These are phyloP conservation scores for Trichosanthes truncata DNA, from an alignment of 306 rosid species.

Conservation along the genomic window DNA sequence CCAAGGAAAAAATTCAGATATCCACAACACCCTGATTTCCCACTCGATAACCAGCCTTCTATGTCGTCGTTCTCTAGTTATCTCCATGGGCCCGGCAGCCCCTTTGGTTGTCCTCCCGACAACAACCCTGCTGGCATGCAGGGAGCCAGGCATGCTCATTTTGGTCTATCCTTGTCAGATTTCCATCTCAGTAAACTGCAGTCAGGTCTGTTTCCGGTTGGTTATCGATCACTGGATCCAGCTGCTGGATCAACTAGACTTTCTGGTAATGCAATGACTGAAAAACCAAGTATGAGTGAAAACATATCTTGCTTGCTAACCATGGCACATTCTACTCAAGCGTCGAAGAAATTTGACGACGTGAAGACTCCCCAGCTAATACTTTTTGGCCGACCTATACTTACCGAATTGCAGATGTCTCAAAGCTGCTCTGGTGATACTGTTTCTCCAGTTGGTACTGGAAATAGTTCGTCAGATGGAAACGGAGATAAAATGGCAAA, in stretches of 20 bases:
- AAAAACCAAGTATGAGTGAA: slow-evolving; percentile 50
- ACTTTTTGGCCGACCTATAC: slow-evolving; percentile 73
- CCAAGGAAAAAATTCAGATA: slow-evolving; percentile 71
- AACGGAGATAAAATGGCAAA: slow-evolving; percentile 37
- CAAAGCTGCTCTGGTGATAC: slow-evolving; percentile 53
- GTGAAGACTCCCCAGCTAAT: slow-evolving; percentile 55
- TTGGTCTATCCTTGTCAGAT: slow-evolving; percentile 58
- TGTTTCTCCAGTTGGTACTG: slow-evolving; percentile 49
- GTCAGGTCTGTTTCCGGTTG: slow-evolving; percentile 42
- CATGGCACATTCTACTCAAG: slow-evolving; percentile 42
- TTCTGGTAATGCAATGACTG: slow-evolving; percentile 25
- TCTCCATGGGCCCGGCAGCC: slow-evolving; percentile 48
- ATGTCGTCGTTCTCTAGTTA: slow-evolving; percentile 43
- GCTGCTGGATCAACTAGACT: slow-evolving; percentile 31
- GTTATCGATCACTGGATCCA: slow-evolving; percentile 38
- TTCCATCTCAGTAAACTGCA: slow-evolving; percentile 62
- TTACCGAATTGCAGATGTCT: slow-evolving; percentile 66
- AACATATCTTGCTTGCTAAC: slow-evolving; percentile 55
- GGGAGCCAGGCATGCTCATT: slow-evolving; percentile 99
- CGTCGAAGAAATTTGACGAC: slow-evolving; percentile 36
- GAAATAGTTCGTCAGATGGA: slow-evolving; percentile 64
- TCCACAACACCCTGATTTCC: slow-evolving; percentile 56
- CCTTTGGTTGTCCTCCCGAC: slow-evolving; percentile 56
- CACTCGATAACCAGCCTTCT: slow-evolving; percentile 46
- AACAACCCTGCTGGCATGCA: slow-evolving; percentile 99